Evolutionary conservation across 148 eudicot genomes (phyloP).

Genomic region (Fagopyrum tataricum): DNA sequence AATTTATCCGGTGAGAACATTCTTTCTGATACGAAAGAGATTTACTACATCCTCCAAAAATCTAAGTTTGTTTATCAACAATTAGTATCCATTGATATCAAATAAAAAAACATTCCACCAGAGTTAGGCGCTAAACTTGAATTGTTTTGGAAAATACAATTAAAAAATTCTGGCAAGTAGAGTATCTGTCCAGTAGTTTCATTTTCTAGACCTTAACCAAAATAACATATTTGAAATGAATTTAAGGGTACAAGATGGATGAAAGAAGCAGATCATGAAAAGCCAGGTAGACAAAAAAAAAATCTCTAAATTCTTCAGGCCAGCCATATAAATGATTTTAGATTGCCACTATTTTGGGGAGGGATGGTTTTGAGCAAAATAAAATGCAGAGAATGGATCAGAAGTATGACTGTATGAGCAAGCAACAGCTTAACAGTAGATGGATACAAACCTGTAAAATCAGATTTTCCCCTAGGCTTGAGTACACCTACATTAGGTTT

Average conservation of each 20-base stretch:
- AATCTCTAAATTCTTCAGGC: neutral
- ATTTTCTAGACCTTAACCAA: neutral
- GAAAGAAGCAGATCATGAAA: neutral
- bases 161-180: neutral
- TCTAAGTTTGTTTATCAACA: neutral
- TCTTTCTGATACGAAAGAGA: neutral
- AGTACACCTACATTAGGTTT: conserved; percentile 51
- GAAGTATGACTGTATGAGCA: neutral
- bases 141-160: neutral
- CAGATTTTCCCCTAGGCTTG: conserved; percentile 43
- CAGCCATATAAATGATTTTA: neutral
- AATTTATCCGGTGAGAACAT: neutral
- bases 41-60: neutral
- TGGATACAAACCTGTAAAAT: conserved; percentile 39
- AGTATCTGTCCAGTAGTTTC: neutral
- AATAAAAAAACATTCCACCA: neutral
- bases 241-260: neutral
- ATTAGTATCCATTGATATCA: neutral
- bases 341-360: neutral
- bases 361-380: neutral
- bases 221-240: neutral
- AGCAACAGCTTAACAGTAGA: neutral
- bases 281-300: neutral
- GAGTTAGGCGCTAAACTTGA: neutral
- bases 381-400: neutral